Percentiles rank a stretch among this genome's conserved stretches.
Conservation (phyloP, 257 asterid genomes). For the Avicennia marina region DNA sequence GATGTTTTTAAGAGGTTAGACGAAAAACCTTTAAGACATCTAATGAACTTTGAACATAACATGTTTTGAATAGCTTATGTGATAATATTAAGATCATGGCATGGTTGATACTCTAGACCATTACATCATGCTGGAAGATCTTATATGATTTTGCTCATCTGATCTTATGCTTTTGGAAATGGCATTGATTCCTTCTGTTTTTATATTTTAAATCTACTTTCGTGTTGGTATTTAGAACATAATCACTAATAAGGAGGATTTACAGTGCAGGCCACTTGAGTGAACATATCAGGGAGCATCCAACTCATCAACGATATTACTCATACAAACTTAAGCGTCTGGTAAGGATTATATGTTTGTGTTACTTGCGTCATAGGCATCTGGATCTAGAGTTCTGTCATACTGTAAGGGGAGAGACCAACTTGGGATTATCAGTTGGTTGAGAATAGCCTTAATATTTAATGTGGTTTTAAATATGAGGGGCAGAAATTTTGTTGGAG, state of each 20-base stretch:
- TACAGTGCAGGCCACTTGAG: constrained; percentile 84
- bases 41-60: too few species aligned
- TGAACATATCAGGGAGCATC: constrained; percentile 49
- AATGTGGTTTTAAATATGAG: neutral
- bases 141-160: too few species aligned
- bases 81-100: too few species aligned
- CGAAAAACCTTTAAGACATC: too few species aligned
- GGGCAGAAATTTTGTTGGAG: neutral
- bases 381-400: neutral
- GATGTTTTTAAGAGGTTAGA: too few species aligned
- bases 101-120: too few species aligned
- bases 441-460: neutral
- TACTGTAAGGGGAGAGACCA: neutral
- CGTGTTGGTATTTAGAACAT: neutral
- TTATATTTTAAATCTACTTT: neutral
- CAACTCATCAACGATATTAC: constrained; percentile 64
- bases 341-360: constrained; percentile 32
- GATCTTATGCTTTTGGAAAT: too few species aligned
- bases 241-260: too few species aligned
- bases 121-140: neutral
- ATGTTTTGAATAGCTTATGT: too few species aligned
- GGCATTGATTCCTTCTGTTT: too few species aligned
- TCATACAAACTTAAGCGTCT: constrained; percentile 71
- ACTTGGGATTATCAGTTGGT: neutral
- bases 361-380: neutral